Base-by-base conservation (phyloP, 805 yeast genomes). In the Zygoascus ofunaensis region DNA sequence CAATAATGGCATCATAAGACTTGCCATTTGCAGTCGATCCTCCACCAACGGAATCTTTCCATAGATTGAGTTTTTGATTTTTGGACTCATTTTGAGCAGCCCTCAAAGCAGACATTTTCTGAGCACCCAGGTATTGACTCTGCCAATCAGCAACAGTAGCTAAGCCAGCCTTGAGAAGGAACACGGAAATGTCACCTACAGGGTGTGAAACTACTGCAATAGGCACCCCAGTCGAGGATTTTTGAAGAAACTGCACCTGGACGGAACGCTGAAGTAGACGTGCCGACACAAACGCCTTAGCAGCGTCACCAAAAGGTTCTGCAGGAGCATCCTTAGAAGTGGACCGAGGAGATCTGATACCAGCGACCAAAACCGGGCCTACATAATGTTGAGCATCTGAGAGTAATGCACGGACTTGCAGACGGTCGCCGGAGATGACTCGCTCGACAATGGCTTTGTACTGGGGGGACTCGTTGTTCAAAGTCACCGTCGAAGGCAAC, bases 71-170 rank as follows among this genome's bases (percentile, higher is more conserved):
- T 17, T 76, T 80, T 21, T 69, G 63, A 19, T 53, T 51, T 54
- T 72, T 78, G 14, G 90, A 92, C 1, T 68, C 57, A 49, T 70
- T 74, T 59, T 84, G 94, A 22, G 80, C 76, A 47, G 69, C 72
- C 56, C 94, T 74, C 44, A 83, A 70, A 30, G 59, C 57, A 2
- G 72, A 53, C 87, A 86, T 83, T 20, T 68, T 66, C 37, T 70
- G 63, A 8, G 87, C 65, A 4, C 95, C 95, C 46, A 86, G 66
- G 35, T 77, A 54, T 12, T 73, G 57, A 1, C 87, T 76, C 59
- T 87, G 95, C 87, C 90, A 80, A 59, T 86, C 94, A 21, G 79
- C 74, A 40, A 85, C 77, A 51, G 77, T 79, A 10, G 82, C 94
- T 24, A 80, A 69, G 8, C 95, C 95, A 44, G 69, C 70, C 45